Conservation (phyloP, 148 eudicot genomes). For the Rhododendron vialii region DNA sequence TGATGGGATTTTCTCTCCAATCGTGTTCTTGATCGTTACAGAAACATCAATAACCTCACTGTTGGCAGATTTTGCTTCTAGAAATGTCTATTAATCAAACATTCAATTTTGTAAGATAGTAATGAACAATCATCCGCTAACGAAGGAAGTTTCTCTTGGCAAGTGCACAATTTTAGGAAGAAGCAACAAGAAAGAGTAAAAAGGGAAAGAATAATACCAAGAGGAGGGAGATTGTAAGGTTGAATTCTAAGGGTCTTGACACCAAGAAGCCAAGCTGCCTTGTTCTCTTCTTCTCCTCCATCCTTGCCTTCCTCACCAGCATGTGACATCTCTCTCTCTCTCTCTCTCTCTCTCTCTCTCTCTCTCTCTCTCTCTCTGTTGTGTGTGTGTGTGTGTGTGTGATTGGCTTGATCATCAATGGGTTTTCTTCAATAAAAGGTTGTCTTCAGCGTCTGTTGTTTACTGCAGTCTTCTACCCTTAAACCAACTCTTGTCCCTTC, state of each 20-base stretch:
- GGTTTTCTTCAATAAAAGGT: neutral
- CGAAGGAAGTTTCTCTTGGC: neutral
- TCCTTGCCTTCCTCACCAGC: slow-evolving; percentile 30
- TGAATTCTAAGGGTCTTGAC: slow-evolving; percentile 80
- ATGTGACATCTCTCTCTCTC: slow-evolving; percentile 32
- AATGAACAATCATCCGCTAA: neutral
- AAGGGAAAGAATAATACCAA: slow-evolving; percentile 38
- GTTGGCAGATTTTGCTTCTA: neutral
- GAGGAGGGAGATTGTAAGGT: slow-evolving; percentile 81
- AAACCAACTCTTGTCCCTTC: neutral
- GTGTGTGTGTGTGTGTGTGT: neutral
- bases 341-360: slow-evolving; percentile 3
- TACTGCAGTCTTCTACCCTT: no score
- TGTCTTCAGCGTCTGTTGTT: neutral
- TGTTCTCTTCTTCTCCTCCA: slow-evolving; percentile 52
- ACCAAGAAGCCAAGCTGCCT: slow-evolving; percentile 95
- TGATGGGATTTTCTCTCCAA: neutral
- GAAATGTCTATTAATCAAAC: neutral
- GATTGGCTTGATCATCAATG: neutral
- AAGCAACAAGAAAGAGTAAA: neutral
- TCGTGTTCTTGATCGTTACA: neutral
- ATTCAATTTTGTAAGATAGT: neutral
- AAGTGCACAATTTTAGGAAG: neutral
- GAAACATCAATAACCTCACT: neutral
- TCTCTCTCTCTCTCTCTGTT: neutral